Base-by-base conservation (phyloP, 2,329 filamentous ascomycete genomes). In the Penicillium griseofulvum region DNA sequence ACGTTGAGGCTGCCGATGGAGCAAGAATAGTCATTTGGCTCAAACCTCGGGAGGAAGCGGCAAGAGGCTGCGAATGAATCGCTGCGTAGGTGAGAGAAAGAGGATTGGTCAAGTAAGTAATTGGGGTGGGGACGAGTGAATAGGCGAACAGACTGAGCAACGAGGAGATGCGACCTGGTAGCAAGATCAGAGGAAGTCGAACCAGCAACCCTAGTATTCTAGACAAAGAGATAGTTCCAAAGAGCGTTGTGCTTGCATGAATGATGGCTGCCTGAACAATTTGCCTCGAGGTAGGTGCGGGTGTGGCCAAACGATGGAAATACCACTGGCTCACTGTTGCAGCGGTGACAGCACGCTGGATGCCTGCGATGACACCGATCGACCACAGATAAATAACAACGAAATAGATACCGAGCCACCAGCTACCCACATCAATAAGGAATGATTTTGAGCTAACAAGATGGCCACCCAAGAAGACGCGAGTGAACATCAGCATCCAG, bases 291-390 rank as follows among this genome's bases (percentile, higher is more conserved):
- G 90, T 86, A 2, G 91, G 87, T 9, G 87, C 81, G 5, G 93
- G 91, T 11, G 87, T 83, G 5, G 87, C 86, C 65, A 95, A 89
- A 59, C 94, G 90, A 74, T 97, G 93, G 74, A 97, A 99, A 75
- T 99, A 99, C 94, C 94, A 99, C 74, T 99, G 94, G 38, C 91
- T 96, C 24, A 97, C 93, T 0, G 93, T 96, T 11, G 94, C 94
- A 24, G 91, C 93, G 14, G 93, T 96, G 16, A 92, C 94, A 22
- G 90, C 87, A 55, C 94, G 87, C 72, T 99, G 93, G 22, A 97
- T 83, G 17, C 91, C 91, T 54, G 91, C 88, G 69, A 96, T 86
- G 54, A 97, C 85, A 2, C 89, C 89, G 39, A 97, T 80, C 0
- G 91, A 94, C 94, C 94, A 99, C 64, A 97, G 86, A 74, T 97